phyloP scores from a whole-genome alignment of 2,329 filamentous ascomycete species.

The Penicillium sp. region DNA sequence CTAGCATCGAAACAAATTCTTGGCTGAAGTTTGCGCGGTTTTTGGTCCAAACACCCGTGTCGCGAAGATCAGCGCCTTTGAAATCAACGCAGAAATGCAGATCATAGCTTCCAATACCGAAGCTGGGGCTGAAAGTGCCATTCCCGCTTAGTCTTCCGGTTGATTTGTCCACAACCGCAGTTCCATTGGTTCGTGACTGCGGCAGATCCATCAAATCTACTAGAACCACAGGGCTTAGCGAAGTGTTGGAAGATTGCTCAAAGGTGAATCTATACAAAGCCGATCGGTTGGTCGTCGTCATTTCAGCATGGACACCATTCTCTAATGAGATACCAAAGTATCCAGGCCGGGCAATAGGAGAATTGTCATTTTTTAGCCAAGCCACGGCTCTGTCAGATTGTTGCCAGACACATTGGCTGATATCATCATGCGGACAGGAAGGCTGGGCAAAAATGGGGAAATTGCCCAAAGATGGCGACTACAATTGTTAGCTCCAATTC shows the following conservation, averaged over 20 bases:
- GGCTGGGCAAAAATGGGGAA: slow-evolving; percentile 70
- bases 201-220: slow-evolving; percentile 66
- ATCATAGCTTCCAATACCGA: slow-evolving; percentile 61
- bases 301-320: slow-evolving; percentile 61
- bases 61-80: slow-evolving; percentile 55
- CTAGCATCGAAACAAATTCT: slow-evolving; percentile 50
- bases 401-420: slow-evolving; percentile 63
- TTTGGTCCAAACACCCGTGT: slow-evolving; percentile 62
- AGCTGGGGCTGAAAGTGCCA: slow-evolving; percentile 63
- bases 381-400: slow-evolving; percentile 50
- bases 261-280: slow-evolving; percentile 68
- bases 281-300: slow-evolving; percentile 66
- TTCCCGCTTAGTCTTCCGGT: slow-evolving; percentile 64
- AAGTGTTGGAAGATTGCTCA: slow-evolving; percentile 24
- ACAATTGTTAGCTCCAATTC: background rate
- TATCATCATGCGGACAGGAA: slow-evolving; percentile 59
- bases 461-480: slow-evolving; percentile 65
- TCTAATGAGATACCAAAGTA: slow-evolving; percentile 64
- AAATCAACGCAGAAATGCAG: slow-evolving; percentile 70
- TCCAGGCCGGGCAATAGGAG: slow-evolving; percentile 60
- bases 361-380: slow-evolving; percentile 48
- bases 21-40: slow-evolving; percentile 53
- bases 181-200: slow-evolving; percentile 59
- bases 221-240: slow-evolving; percentile 59
- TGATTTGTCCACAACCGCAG: slow-evolving; percentile 53